Conservation (phyloP, 129 eudicot genomes). For the Glebionis coronaria region DNA sequence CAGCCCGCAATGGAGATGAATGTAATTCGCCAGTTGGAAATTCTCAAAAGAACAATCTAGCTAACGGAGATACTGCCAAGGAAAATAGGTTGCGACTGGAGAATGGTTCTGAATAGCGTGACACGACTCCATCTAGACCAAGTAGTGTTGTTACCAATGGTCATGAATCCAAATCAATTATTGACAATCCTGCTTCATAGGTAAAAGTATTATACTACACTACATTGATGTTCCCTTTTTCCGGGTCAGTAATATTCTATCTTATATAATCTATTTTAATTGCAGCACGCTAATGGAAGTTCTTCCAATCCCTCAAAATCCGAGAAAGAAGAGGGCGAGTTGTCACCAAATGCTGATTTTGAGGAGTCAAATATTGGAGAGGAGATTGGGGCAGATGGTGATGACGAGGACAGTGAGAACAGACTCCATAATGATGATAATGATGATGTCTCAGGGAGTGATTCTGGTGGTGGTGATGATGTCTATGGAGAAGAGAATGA, state of each 20-base stretch:
- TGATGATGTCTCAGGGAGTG: slow-evolving; percentile 71
- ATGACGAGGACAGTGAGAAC: slow-evolving; percentile 51
- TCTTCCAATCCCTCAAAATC: slow-evolving; percentile 49
- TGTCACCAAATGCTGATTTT: slow-evolving; percentile 79
- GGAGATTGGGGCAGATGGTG: slow-evolving; percentile 72
- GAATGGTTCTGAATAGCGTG: too few relatives aligned
- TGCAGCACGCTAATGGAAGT: slow-evolving; percentile 31
- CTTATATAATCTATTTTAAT: not conserved
- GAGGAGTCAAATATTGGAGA: slow-evolving; percentile 54
- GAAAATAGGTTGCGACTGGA: slow-evolving; percentile 24
- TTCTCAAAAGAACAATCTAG: slow-evolving; percentile 28
- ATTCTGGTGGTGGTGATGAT: slow-evolving; percentile 75
- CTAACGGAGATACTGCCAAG: slow-evolving; percentile 40
- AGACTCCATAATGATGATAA: slow-evolving; percentile 50
- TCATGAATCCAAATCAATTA: slow-evolving; percentile 48
- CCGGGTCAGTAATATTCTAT: slow-evolving; percentile 38
- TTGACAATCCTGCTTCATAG: slow-evolving; percentile 10
- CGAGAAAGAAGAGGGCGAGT: slow-evolving; percentile 98
- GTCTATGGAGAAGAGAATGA: slow-evolving; percentile 77
- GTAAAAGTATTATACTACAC: too few relatives aligned
- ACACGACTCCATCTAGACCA: too few relatives aligned
- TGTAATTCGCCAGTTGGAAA: slow-evolving; percentile 36
- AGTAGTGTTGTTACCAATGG: not conserved
- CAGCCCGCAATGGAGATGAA: slow-evolving; percentile 50
- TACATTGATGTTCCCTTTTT: not conserved